Evolutionary conservation across 2,329 filamentous ascomycete species (phyloP).

Genomic region (Stromatinia cepivora): DNA sequence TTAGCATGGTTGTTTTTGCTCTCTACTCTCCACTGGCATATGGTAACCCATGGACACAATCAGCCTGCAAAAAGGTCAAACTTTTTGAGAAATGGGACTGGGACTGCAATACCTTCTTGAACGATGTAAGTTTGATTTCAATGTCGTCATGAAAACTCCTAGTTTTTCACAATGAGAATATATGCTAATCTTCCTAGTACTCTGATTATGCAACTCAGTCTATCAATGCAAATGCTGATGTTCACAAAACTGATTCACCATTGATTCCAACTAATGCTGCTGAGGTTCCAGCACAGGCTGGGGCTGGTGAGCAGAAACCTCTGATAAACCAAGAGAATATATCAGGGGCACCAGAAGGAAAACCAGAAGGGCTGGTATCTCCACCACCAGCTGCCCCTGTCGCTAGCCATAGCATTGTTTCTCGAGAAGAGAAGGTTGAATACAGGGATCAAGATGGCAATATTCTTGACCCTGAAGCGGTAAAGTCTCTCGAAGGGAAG

Average conservation of each 20-base stretch:
- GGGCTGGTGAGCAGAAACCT: conserved; percentile 35
- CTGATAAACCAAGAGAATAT: conserved; percentile 33
- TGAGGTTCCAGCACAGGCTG: conserved; percentile 30
- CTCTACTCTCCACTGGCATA: conserved; percentile 90
- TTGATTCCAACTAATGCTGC: conserved; percentile 36
- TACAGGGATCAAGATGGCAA: conserved; percentile 96
- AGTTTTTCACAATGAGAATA: not conserved
- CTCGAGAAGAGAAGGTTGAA: conserved; percentile 78
- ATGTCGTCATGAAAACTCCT: not conserved
- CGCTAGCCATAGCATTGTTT: conserved; percentile 38
- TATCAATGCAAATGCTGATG: conserved; percentile 32
- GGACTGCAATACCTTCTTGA: conserved; percentile 93
- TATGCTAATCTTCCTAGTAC: conserved; percentile 38
- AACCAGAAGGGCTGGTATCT: conserved; percentile 34
- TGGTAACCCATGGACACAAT: conserved; percentile 90
- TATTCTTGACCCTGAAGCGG: conserved; percentile 78
- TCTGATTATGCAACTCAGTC: conserved; percentile 41
- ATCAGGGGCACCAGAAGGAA: conserved; percentile 38
- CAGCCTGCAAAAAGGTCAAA: conserved; percentile 83
- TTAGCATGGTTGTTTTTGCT: conserved; percentile 74
- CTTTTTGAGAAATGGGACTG: conserved; percentile 91
- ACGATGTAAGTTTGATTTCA: conserved; percentile 67
- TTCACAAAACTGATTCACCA: conserved; percentile 39
- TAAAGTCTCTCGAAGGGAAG: conserved; percentile 82
- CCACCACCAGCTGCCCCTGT: conserved; percentile 27